Evolutionary conservation across 148 eudicot genomes (phyloP).

Genomic region (Spergularia marina): DNA sequence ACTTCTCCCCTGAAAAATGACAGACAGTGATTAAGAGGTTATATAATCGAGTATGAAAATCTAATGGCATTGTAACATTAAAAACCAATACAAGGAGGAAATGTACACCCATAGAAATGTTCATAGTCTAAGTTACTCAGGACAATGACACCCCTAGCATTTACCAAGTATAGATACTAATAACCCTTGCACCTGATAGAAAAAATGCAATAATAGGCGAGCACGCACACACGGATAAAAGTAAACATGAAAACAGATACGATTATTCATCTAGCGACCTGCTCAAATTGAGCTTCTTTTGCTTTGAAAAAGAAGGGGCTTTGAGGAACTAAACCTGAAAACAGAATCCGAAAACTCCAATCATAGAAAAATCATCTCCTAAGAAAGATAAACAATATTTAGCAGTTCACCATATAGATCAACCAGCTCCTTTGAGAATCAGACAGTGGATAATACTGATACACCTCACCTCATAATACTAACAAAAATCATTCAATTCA

Average conservation of each 20-base stretch:
- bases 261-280: not conserved
- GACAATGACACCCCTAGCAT: not conserved
- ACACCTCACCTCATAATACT: not conserved
- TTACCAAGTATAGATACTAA: not conserved
- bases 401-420: not conserved
- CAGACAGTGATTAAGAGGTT: constrained; percentile 2
- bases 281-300: not conserved
- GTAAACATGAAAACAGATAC: not conserved
- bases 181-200: not conserved
- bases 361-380: not conserved
- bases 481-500: not conserved
- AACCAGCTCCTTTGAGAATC: too few species aligned
- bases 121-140: not conserved
- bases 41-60: not conserved
- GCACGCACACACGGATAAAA: not conserved
- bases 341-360: not conserved
- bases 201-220: too few species aligned
- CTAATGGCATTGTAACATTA: not conserved
- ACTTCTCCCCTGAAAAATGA: constrained; percentile 38
- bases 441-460: too few species aligned
- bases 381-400: not conserved
- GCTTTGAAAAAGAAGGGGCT: not conserved
- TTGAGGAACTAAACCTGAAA: not conserved
- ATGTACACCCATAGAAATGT: not conserved
- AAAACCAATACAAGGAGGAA: not conserved